phyloP scores from a whole-genome alignment of 768 basidiomycete genomes.

The Russula brevipes region DNA sequence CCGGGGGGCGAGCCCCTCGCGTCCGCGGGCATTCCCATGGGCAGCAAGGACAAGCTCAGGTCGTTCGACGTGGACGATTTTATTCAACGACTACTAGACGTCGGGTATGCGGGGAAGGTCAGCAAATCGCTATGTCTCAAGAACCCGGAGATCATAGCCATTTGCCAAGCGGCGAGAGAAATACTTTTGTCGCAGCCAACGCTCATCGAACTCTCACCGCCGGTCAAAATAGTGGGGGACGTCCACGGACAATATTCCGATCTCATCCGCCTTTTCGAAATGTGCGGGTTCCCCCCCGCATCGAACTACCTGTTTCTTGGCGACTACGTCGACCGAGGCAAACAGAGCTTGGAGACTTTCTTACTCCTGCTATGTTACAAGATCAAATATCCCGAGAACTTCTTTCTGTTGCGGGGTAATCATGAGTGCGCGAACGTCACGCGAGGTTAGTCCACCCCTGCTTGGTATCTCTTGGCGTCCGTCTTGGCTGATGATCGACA shows the following conservation, averaged over 20 bases:
- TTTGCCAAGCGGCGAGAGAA: conserved; percentile 93
- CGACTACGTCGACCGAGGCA: conserved; percentile 98
- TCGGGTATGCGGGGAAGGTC: conserved; percentile 97
- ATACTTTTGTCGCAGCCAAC: conserved; percentile 96
- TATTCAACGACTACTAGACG: conserved; percentile 92
- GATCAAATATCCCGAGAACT: conserved; percentile 99
- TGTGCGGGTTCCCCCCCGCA: conserved; percentile 98
- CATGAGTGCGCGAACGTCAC: conserved; percentile 99
- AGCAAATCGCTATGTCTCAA: conserved; percentile 94
- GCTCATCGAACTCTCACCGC: conserved; percentile 92
- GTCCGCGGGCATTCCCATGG: conserved; percentile 32
- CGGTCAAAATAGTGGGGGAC: conserved; percentile 99
- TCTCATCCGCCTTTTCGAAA: conserved; percentile 96
- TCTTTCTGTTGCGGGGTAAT: conserved; percentile 95
- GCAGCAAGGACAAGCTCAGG: conserved; percentile 54
- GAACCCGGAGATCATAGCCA: conserved; percentile 90
- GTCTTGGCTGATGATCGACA: conserved; percentile 32
- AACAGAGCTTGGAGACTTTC: conserved; percentile 98
- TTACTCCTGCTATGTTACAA: conserved; percentile 96
- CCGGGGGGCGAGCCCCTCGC: conserved; percentile 35
- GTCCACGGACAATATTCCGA: conserved; percentile 99
- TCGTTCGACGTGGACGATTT: conserved; percentile 95
- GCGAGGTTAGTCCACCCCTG: conserved; percentile 58
- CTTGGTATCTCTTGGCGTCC: conserved; percentile 7
- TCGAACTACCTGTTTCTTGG: conserved; percentile 98